phyloP scores from a whole-genome alignment of 164 flowering plant genomes.

The Cinnamomum micranthum region DNA sequence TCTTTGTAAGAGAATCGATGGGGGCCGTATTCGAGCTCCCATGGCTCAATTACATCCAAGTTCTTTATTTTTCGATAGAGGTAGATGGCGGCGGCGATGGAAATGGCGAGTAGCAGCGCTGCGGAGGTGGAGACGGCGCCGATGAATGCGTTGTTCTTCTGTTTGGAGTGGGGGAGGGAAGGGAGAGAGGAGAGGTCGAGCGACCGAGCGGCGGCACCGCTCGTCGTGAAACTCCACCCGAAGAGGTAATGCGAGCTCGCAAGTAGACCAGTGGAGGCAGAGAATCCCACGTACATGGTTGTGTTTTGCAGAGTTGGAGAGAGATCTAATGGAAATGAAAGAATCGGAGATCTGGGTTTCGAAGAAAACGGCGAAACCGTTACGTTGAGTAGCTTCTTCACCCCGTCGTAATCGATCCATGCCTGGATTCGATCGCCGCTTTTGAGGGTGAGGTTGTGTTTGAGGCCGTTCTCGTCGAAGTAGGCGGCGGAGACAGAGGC shows the following conservation, averaged over 20 bases:
- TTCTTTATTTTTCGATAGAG: constrained; percentile 31
- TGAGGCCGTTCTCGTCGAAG: neutral
- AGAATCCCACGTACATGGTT: constrained; percentile 71
- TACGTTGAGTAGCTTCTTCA: constrained; percentile 29
- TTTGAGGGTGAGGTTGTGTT: constrained; percentile 26
- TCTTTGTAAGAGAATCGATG: constrained; percentile 50
- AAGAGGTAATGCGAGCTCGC: constrained; percentile 24
- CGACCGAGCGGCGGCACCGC: constrained; percentile 16
- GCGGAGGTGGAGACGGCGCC: constrained; percentile 27
- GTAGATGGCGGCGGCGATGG: constrained; percentile 17
- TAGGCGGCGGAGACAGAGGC: constrained; percentile 33
- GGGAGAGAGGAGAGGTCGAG: constrained; percentile 41
- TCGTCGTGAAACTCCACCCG: constrained; percentile 35
- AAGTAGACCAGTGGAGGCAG: constrained; percentile 60
- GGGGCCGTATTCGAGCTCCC: constrained; percentile 58
- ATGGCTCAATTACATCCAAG: constrained; percentile 45
- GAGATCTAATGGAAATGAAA: constrained; percentile 44
- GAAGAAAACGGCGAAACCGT: constrained; percentile 30
- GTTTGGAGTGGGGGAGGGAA: constrained; percentile 28
- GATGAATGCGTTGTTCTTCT: constrained; percentile 20
- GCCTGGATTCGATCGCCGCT: constrained; percentile 45
- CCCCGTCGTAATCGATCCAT: constrained; percentile 67
- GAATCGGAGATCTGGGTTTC: constrained; percentile 31
- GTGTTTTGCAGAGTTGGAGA: constrained; percentile 34
- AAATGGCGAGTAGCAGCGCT: neutral